phyloP scores from a whole-genome alignment of 1,284 basidiomycete species.

The Puccinia coronata region DNA sequence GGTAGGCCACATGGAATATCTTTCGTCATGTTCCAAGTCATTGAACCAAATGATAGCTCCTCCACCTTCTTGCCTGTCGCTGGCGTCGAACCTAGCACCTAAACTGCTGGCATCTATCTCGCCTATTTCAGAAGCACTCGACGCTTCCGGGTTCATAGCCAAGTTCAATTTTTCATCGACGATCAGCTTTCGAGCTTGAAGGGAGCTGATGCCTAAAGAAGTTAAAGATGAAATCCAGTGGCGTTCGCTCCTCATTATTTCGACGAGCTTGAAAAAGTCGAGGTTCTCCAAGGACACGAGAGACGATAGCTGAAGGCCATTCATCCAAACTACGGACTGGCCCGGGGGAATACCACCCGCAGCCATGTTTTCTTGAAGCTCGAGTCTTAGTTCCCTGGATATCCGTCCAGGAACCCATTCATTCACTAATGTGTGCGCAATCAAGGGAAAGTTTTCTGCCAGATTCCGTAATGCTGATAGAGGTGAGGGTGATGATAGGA shows the following conservation, averaged over 20 bases:
- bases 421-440: slow-evolving; percentile 71
- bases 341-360: slow-evolving; percentile 50
- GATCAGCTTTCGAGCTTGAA: slow-evolving; percentile 66
- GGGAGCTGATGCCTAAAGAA: slow-evolving; percentile 68
- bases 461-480: slow-evolving; percentile 70
- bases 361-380: slow-evolving; percentile 66
- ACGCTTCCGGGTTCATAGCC: slow-evolving; percentile 59
- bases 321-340: slow-evolving; percentile 67
- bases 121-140: slow-evolving; percentile 64
- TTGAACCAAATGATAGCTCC: slow-evolving; percentile 81
- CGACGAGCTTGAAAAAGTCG: slow-evolving; percentile 64
- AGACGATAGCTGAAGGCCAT: slow-evolving; percentile 67
- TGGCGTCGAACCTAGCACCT: slow-evolving; percentile 81
- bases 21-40: slow-evolving; percentile 79
- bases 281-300: slow-evolving; percentile 8
- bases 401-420: slow-evolving; percentile 65
- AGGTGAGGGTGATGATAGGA: slow-evolving; percentile 67
- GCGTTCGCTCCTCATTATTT: slow-evolving; percentile 73
- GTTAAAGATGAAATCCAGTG: slow-evolving; percentile 67
- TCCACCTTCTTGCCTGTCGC: slow-evolving; percentile 78
- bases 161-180: slow-evolving; percentile 50
- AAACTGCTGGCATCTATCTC: slow-evolving; percentile 65
- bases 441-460: slow-evolving; percentile 83
- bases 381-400: slow-evolving; percentile 62
- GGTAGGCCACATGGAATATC: slow-evolving; percentile 65